phyloP scores from a whole-genome alignment of 805 yeast genomes.

The Candida yuanshanica region DNA sequence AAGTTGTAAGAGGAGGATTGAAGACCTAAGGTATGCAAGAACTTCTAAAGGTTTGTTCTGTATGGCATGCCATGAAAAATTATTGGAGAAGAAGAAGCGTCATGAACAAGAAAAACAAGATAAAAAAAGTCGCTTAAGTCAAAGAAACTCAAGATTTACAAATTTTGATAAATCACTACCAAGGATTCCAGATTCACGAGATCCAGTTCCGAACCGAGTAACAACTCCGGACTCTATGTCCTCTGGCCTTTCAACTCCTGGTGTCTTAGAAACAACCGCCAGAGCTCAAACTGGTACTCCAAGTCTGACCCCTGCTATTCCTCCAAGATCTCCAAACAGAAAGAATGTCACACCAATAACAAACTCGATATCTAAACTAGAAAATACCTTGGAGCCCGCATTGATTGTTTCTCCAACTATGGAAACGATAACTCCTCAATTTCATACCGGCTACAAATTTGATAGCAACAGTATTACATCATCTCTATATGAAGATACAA shows the following conservation, averaged over 20 bases:
- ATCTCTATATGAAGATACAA: not conserved
- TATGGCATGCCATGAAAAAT: conserved; percentile 83
- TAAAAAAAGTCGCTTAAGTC: not conserved
- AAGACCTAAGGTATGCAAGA: conserved; percentile 85
- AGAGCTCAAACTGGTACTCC: conserved; percentile 1
- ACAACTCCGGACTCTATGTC: conserved; percentile 14
- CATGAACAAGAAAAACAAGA: conserved; percentile 37
- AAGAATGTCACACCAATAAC: conserved; percentile 1
- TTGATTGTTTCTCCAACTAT: conserved; percentile 13
- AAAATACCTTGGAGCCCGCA: conserved; percentile 15
- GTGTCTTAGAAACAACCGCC: conserved; percentile 7
- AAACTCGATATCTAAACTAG: not conserved
- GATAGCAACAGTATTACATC: not conserved
- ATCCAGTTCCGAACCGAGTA: conserved; percentile 12
- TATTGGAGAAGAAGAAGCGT: conserved; percentile 68
- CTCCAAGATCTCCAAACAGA: conserved; percentile 23
- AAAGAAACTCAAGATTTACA: conserved; percentile 9
- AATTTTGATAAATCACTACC: conserved; percentile 19
- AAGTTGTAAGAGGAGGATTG: conserved; percentile 79
- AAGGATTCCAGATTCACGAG: conserved; percentile 14
- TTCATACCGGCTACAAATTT: not conserved
- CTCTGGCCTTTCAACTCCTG: conserved; percentile 16
- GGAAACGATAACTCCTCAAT: conserved; percentile 1
- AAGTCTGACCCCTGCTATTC: conserved; percentile 6
- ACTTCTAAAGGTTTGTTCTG: conserved; percentile 92